These are phyloP conservation scores for Chara braunii DNA, from an alignment of 139 green algal species.

Conservation along the genomic window DNA sequence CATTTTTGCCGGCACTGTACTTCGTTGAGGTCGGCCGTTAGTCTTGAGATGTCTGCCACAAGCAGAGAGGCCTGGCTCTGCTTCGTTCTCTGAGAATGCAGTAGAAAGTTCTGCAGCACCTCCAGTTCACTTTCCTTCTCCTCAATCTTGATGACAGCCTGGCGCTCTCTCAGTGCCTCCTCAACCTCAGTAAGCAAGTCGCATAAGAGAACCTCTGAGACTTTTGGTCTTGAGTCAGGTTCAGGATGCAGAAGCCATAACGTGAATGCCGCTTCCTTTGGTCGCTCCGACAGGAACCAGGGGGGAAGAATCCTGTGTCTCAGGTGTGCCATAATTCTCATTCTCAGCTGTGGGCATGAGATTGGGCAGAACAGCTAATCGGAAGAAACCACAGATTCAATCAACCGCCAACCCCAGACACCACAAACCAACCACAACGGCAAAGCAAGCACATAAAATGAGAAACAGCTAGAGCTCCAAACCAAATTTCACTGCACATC, in stretches of 20 bases:
- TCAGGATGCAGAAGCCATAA: conserved; percentile 40
- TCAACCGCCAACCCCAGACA: background rate
- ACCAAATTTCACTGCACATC: no score
- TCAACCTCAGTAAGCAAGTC: conserved; percentile 18
- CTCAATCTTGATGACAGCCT: conserved; percentile 21
- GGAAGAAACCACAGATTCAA: background rate
- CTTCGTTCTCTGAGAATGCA: conserved; percentile 13
- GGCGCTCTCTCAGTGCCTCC: conserved; percentile 20
- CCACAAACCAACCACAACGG: background rate
- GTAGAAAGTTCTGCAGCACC: conserved; percentile 29
- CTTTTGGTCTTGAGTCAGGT: conserved; percentile 7
- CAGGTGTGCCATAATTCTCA: conserved; percentile 16
- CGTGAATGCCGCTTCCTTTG: conserved; percentile 34
- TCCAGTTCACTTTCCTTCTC: conserved; percentile 21
- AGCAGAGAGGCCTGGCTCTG: background rate
- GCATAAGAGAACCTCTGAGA: conserved; percentile 12
- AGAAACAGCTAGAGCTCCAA: background rate
- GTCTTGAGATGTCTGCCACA: background rate
- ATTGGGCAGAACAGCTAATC: conserved; percentile 25
- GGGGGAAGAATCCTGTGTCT: conserved; percentile 34
- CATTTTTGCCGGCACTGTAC: background rate
- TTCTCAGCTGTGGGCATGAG: background rate
- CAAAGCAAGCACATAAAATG: background rate
- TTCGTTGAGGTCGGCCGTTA: conserved; percentile 24
- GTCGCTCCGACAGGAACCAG: conserved; percentile 13